Conservation (phyloP, 257 asterid species). For the Dorcoceras hygrometricum region DNA sequence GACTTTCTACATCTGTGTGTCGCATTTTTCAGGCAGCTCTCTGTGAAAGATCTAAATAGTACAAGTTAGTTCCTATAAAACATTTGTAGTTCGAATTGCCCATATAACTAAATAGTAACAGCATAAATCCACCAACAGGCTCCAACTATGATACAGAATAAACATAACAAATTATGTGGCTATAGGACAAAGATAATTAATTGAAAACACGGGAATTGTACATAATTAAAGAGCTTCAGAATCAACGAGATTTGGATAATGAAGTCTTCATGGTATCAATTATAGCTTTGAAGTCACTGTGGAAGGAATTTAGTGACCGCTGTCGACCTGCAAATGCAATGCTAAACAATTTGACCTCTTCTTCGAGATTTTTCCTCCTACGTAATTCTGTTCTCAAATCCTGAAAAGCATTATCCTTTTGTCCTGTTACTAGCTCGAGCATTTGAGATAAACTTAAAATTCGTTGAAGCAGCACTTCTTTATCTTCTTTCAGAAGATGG, state of each 20-base stretch:
- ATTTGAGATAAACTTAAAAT: slow-evolving; percentile 45
- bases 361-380: slow-evolving; percentile 74
- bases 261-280: slow-evolving; percentile 57
- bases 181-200: neutral
- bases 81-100: neutral
- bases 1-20: neutral
- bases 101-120: neutral
- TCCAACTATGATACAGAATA: neutral
- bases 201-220: neutral
- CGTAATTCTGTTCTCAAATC: slow-evolving; percentile 54
- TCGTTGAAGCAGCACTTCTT: slow-evolving; percentile 37
- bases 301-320: slow-evolving; percentile 52
- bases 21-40: neutral
- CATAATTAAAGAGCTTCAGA: slow-evolving; percentile 22
- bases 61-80: neutral
- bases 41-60: too few species aligned
- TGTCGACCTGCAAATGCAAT: slow-evolving; percentile 59
- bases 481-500: slow-evolving; percentile 54
- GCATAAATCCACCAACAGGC: neutral
- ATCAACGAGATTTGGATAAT: slow-evolving; percentile 66
- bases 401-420: slow-evolving; percentile 55
- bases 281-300: slow-evolving; percentile 55
- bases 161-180: neutral
- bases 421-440: slow-evolving; percentile 46
- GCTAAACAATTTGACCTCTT: slow-evolving; percentile 59